Percentiles rank a stretch among this genome's conserved stretches.
Conservation (phyloP, 2,329 filamentous ascomycete species). For the Lachnellula suecica region DNA sequence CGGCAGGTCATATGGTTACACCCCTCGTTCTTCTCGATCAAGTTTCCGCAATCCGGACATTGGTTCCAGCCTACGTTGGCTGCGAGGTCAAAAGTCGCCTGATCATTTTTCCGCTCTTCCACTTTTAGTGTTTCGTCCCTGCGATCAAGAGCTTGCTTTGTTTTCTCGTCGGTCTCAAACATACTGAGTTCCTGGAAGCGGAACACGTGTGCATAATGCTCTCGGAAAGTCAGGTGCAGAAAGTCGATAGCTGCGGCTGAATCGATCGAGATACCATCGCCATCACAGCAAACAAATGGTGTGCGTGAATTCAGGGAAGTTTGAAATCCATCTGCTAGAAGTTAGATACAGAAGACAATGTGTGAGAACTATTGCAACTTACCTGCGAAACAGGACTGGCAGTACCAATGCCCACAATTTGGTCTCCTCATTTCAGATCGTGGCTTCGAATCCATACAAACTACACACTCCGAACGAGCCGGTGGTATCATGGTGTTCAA, state of each 20-base stretch:
- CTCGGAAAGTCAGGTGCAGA: neutral
- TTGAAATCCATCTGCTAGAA: neutral
- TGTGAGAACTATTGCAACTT: neutral
- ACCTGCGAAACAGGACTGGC: neutral
- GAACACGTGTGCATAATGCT: neutral
- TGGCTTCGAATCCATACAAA: no score
- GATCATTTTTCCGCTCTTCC: neutral
- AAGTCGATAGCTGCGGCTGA: neutral
- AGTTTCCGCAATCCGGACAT: neutral
- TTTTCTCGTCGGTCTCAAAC: neutral
- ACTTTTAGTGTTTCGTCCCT: neutral
- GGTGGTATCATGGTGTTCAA: no score
- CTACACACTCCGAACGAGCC: no score
- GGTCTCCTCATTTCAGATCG: no score
- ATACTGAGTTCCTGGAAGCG: neutral
- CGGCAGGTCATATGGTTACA: neutral
- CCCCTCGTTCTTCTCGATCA: neutral
- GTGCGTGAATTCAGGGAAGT: neutral
- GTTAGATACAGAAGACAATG: neutral
- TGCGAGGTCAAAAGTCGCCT: neutral
- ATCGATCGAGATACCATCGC: neutral
- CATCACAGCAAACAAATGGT: neutral
- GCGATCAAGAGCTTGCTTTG: neutral
- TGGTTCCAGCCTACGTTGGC: neutral
- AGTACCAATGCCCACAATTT: no score